phyloP scores from a whole-genome alignment of 371 early-diverging fungal genomes.

The Nosema granulosis region DNA sequence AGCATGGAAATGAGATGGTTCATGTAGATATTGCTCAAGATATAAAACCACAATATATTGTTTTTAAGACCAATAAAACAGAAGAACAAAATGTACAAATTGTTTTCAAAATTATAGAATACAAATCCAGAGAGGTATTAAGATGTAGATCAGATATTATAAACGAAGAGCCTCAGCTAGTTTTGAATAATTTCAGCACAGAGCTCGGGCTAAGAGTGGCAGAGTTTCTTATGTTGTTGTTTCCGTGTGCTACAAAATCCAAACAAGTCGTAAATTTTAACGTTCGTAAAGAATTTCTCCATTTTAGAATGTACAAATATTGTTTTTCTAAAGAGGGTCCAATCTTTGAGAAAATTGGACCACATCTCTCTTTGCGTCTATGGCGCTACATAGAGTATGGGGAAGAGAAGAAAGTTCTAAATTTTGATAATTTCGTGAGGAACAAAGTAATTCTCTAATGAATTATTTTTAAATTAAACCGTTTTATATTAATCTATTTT shows the following conservation, averaged over 20 bases:
- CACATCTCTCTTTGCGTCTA: constrained; percentile 85
- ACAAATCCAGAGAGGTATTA: constrained; percentile 30
- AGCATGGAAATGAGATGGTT: background rate
- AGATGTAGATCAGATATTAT: constrained; percentile 64
- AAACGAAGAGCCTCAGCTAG: constrained; percentile 78
- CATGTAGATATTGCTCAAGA: constrained; percentile 45
- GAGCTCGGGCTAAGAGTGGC: constrained; percentile 89
- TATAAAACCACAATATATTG: constrained; percentile 46
- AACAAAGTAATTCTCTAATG: constrained; percentile 46
- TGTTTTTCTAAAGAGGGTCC: constrained; percentile 70
- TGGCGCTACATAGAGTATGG: constrained; percentile 54
- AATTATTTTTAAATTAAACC: too few species aligned
- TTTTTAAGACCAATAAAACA: constrained; percentile 2
- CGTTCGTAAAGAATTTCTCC: constrained; percentile 96
- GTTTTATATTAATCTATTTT: too few species aligned
- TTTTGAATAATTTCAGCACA: constrained; percentile 90
- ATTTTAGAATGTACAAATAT: constrained; percentile 86
- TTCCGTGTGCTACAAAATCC: constrained; percentile 89
- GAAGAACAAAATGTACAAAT: too few species aligned
- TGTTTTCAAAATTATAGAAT: constrained; percentile 56
- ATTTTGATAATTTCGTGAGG: constrained; percentile 54
- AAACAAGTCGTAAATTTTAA: constrained; percentile 91
- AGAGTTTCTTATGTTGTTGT: constrained; percentile 83
- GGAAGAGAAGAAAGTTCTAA: constrained; percentile 18
- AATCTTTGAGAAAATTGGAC: constrained; percentile 87